Base-by-base conservation (phyloP, 2,329 filamentous ascomycete genomes). In the Scytalidium sp. region DNA sequence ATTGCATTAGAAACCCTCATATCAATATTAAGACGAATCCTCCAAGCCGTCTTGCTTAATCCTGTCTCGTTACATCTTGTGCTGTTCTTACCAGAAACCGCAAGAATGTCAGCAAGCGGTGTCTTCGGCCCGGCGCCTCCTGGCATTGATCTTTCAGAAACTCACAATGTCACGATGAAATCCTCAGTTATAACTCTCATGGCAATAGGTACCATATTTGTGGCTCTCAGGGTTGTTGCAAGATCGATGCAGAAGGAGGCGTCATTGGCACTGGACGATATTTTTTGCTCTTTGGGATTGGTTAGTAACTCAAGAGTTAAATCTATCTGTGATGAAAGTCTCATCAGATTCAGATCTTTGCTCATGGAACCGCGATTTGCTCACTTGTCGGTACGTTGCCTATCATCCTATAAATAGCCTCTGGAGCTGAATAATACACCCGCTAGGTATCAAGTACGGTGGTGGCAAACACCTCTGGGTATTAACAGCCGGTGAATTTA, bases 381-480 rank as follows among this genome's bases (percentile, higher is more conserved):
- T 51, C 45, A 40, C 19, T 47, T 6, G 25, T 47, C 8, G 39
- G 25, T 19, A 48, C 39, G 15, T 36, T 36, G 15, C 17, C 7
- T 36, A n/a, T 39, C 22, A 46, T 7, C 19, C n/a, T 46, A 25
- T 15, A 19, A 20, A 36, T 36, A 6, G 11, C 7, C 19, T 17
- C 5, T 27, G 17, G 9, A 17, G 13, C 11, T 25, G 17, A 10
- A 7, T 46, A 19, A 19, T 25, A 11, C 10, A 20, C 13, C 27
- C n/a, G 40, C 25, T 20, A 56, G 54, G 53, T 41, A 22, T 46
- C 7, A 44, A 49, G 3, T 56, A 56, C 42, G 54, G 54, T 11
- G 52, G 49, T 15, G 56, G 54, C 19, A 52, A 47, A 43, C 56
- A 59, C 20, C 40, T 56, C 32, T 51, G 50, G 43, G 43, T 49